Evolutionary conservation across 306 rosid genomes (phyloP), one percentile per base, ranked within the genome.

Genomic region (Hippophae tibetana): DNA sequence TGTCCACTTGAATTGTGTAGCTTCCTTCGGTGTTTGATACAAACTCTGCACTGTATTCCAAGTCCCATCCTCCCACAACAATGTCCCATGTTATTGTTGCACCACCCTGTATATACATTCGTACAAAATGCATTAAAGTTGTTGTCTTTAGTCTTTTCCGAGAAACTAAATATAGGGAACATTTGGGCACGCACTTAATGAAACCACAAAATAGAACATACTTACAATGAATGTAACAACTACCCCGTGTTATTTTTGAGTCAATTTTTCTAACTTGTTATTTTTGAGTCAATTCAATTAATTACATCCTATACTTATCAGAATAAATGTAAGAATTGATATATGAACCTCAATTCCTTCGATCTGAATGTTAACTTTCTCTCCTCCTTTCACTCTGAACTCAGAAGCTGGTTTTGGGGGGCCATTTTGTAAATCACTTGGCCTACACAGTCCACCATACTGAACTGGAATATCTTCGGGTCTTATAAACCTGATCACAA

Each of bases 11-110:
- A 18, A 92, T 77, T 2, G 76, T 82, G 86, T 92, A 88, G 74
- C 96, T 83, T 53, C 87, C 90, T 66, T 82, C 84, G 43, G 88
- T 83, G 60, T 51, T 68, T 0, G 95, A 95, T 7, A 88, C 80
- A 65, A 84, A 92, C 76, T 92, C 99, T 6, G 90, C 96, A 78
- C 95, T 81, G 79, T 92, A 92, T 65, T 82, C 99, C 52, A 92
- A 77, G 47, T 92, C 96, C 99, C 99, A 88, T 1, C 99, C 95
- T 53, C 95, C 99, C 9, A 92, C 99, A 38, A 88, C 95, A 7
- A 92, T 83, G 82, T 88, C 99, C 99, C 96, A 92, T 26, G 90
- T 69, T 42, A 92, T 92, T 5, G 96, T 85, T 64, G 95, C 96
- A 23, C 87, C 96, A 42, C 75, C 95, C 98, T 87, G 38, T 6